phyloP scores from a whole-genome alignment of 306 rosid species.

The Dryas octopetala region DNA sequence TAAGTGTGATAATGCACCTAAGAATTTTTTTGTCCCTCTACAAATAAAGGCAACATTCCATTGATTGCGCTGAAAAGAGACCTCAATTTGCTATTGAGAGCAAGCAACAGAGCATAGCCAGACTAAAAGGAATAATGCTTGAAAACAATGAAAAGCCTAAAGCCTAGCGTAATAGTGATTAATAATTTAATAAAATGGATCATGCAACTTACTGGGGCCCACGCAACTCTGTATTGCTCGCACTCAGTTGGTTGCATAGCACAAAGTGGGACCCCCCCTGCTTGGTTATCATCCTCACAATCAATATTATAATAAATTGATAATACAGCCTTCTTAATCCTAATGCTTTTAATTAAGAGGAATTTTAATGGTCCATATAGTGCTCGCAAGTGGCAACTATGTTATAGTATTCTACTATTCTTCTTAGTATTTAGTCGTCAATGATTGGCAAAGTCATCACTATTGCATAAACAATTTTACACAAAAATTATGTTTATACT shows the following conservation, averaged over 20 bases:
- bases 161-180: not conserved
- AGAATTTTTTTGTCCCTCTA: not conserved
- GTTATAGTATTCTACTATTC: not conserved
- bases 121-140: no score
- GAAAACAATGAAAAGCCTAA: not conserved
- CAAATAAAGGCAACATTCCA: conserved; percentile 18
- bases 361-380: not conserved
- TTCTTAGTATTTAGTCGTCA: not conserved
- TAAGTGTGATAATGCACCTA: not conserved
- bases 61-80: conserved; percentile 35
- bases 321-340: not conserved
- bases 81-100: not conserved
- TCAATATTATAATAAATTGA: not conserved
- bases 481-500: not conserved
- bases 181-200: not conserved
- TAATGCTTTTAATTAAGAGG: not conserved
- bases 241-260: not conserved
- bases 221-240: not conserved
- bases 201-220: not conserved
- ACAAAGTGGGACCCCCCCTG: not conserved
- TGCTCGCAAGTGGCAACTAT: not conserved
- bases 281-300: not conserved
- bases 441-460: not conserved
- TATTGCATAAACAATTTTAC: not conserved
- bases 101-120: not conserved